These are phyloP conservation scores for Syncephalastrum racemosum DNA, from an alignment of 371 early-diverging fungal species.

Conservation along the genomic window DNA sequence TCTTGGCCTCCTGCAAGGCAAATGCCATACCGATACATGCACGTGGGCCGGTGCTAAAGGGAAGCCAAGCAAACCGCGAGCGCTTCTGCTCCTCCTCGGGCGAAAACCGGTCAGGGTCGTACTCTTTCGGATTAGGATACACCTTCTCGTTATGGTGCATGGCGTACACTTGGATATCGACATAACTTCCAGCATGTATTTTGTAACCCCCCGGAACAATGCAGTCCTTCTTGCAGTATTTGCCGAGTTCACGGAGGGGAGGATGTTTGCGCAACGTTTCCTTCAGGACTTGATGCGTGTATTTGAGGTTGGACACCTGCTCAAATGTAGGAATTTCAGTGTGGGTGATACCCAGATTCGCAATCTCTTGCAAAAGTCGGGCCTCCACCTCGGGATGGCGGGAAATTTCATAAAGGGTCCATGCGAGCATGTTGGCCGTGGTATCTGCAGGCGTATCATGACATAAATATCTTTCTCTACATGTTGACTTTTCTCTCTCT, in stretches of 20 bases:
- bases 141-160: constrained; percentile 50
- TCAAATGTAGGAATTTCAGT: constrained; percentile 38
- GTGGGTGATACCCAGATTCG: constrained; percentile 39
- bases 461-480: too few species aligned
- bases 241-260: constrained; percentile 44
- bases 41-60: constrained; percentile 52
- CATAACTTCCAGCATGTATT: constrained; percentile 21
- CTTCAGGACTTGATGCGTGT: constrained; percentile 48
- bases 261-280: constrained; percentile 55
- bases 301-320: constrained; percentile 46
- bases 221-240: constrained; percentile 53
- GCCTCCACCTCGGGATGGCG: constrained; percentile 45
- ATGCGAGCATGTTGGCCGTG: constrained; percentile 53
- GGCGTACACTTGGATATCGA: constrained; percentile 26
- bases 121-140: constrained; percentile 46
- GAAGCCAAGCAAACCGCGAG: constrained; percentile 54
- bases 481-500: not conserved
- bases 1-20: constrained; percentile 61
- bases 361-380: constrained; percentile 53
- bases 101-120: constrained; percentile 57
- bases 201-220: constrained; percentile 48
- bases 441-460: constrained; percentile 13
- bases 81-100: constrained; percentile 57
- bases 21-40: constrained; percentile 54
- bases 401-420: constrained; percentile 45